Conservation (phyloP, 257 asterid species). For the Lithospermum erythrorhizon region DNA sequence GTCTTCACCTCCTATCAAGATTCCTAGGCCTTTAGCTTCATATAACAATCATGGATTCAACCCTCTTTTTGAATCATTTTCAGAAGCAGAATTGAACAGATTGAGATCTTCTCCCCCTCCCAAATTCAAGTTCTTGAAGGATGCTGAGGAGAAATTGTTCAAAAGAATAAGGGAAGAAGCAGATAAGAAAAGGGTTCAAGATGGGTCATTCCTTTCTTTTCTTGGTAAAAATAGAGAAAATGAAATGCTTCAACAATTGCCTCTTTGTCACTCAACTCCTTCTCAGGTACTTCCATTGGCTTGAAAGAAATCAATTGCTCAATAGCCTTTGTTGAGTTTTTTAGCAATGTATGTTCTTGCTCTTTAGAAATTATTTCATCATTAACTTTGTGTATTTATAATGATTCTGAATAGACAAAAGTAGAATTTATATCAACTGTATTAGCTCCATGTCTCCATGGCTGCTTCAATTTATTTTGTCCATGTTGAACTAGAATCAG, state of each 20-base stretch:
- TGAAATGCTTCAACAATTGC: conserved; percentile 13
- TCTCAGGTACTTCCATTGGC: conserved; percentile 58
- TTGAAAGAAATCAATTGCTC: conserved; percentile 33
- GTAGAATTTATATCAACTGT: too few relatives aligned
- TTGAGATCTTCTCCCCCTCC: conserved; percentile 92
- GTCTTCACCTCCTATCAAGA: conserved; percentile 56
- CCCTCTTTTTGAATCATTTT: conserved; percentile 64
- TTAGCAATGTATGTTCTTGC: too few relatives aligned
- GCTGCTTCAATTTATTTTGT: too few relatives aligned
- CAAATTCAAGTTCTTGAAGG: conserved; percentile 77
- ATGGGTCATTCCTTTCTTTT: conserved; percentile 33
- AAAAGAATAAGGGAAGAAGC: conserved; percentile 44
- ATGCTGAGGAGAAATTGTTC: conserved; percentile 85
- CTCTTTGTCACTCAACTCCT: conserved; percentile 18
- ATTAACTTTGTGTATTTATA: neutral
- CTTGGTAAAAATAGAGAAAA: conserved; percentile 29
- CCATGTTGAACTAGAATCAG: too few relatives aligned
- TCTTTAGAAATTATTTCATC: neutral
- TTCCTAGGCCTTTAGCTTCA: conserved; percentile 26
- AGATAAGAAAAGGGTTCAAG: conserved; percentile 14
- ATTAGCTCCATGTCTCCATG: neutral
- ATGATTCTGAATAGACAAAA: too few relatives aligned
- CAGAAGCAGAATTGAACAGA: conserved; percentile 44
- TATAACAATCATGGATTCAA: conserved; percentile 54
- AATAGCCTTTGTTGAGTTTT: conserved; percentile 9